These are phyloP conservation scores for Leccinum angustisporum DNA, from an alignment of 1,284 basidiomycete species.

Conservation along the genomic window DNA sequence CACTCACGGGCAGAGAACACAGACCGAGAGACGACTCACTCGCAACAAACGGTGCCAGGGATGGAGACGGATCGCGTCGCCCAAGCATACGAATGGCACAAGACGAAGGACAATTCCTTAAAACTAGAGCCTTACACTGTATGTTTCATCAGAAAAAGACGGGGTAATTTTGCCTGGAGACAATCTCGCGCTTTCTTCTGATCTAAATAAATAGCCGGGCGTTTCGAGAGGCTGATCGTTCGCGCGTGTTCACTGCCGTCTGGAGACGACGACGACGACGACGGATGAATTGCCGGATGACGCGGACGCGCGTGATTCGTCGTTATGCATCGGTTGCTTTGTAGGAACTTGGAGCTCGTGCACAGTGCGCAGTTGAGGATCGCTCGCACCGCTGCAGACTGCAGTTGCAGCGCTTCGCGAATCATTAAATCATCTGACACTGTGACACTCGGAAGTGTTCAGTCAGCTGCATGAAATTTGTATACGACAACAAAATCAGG, in stretches of 20 bases:
- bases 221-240: slow-evolving; percentile 2
- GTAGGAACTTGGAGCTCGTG: slow-evolving; percentile 86
- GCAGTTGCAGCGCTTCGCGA: slow-evolving; percentile 69
- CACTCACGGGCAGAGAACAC: not conserved
- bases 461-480: slow-evolving; percentile 64
- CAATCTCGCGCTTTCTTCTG: not conserved
- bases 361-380: slow-evolving; percentile 75
- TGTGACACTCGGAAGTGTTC: slow-evolving; percentile 73
- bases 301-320: slow-evolving; percentile 55
- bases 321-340: not conserved
- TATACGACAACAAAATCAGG: slow-evolving; percentile 95
- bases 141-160: not conserved
- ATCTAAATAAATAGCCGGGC: not conserved
- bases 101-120: not conserved
- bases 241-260: slow-evolving; percentile 49
- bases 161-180: not conserved
- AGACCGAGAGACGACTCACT: not conserved
- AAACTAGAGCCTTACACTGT: not conserved
- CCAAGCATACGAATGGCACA: no score
- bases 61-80: no score
- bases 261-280: slow-evolving; percentile 18
- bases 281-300: slow-evolving; percentile 53
- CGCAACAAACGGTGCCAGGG: not conserved
- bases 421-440: slow-evolving; percentile 51
- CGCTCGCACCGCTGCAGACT: slow-evolving; percentile 64